phyloP scores from a whole-genome alignment of 768 basidiomycete genomes.

The Boletus subcaerulescens region DNA sequence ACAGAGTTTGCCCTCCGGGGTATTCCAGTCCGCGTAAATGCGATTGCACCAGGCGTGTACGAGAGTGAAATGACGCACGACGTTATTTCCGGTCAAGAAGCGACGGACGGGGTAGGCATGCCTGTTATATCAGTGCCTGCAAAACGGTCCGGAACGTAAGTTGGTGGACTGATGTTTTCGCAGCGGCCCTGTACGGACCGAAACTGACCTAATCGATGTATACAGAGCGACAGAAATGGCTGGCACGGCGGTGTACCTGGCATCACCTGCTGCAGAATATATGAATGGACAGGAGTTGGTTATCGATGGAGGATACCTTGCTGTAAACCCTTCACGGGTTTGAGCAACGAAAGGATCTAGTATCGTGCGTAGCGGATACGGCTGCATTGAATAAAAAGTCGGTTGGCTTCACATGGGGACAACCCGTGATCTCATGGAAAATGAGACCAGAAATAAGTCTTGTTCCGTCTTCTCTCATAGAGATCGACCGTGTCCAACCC shows the following conservation, averaged over 20 bases:
- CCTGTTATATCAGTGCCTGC: constrained; percentile 62
- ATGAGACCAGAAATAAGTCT: neutral
- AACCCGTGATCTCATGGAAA: neutral
- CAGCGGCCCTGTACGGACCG: neutral
- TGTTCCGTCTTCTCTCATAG: neutral
- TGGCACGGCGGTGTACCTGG: constrained; percentile 73
- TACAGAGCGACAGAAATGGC: constrained; percentile 69
- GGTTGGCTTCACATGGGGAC: neutral
- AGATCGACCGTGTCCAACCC: neutral
- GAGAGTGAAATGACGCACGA: constrained; percentile 73
- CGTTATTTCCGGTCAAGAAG: constrained; percentile 43
- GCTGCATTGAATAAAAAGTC: neutral
- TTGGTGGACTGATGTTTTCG: constrained; percentile 13
- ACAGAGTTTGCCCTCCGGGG: constrained; percentile 72
- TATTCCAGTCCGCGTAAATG: constrained; percentile 68
- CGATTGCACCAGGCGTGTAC: constrained; percentile 74
- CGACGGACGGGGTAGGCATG: constrained; percentile 54
- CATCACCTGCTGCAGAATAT: constrained; percentile 69
- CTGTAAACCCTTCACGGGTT: constrained; percentile 63
- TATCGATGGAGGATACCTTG: constrained; percentile 71
- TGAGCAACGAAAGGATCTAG: constrained; percentile 19
- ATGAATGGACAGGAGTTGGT: constrained; percentile 76
- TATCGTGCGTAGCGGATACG: neutral
- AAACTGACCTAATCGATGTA: constrained; percentile 1
- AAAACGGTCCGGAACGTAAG: constrained; percentile 63